A percentile compares a stretch with the other conserved stretches of the same genome.
phyloP scores from a whole-genome alignment of 768 basidiomycete genomes.

The Suillus luteus region DNA sequence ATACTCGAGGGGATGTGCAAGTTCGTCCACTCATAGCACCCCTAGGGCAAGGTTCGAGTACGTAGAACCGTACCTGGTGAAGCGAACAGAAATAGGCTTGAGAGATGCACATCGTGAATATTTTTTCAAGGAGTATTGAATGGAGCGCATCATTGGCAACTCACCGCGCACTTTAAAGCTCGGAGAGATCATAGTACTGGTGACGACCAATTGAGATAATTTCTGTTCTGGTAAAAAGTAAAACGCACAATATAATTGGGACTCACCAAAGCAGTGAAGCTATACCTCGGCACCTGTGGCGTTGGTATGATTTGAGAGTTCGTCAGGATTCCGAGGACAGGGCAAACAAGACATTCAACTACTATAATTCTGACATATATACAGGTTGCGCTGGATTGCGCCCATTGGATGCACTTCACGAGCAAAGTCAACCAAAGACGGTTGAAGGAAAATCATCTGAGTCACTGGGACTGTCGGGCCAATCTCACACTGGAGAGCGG shows the following conservation, averaged over 20 bases:
- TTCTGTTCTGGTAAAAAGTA: background rate
- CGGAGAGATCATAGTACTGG: too few species aligned
- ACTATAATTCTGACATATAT: background rate
- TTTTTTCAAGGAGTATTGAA: background rate
- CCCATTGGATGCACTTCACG: background rate
- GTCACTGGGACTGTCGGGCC: background rate
- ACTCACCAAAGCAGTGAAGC: background rate
- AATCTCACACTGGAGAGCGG: background rate
- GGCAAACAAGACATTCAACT: background rate
- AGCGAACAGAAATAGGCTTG: slow-evolving; percentile 11
- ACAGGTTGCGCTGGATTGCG: slow-evolving; percentile 1
- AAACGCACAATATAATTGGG: background rate
- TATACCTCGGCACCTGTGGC: background rate
- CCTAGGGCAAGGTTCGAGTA: slow-evolving; percentile 1
- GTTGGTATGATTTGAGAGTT: background rate
- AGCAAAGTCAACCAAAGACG: background rate
- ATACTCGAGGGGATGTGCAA: background rate
- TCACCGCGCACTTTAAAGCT: background rate
- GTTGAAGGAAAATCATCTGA: background rate
- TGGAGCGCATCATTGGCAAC: background rate
- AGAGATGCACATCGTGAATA: slow-evolving; percentile 5
- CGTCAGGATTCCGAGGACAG: background rate
- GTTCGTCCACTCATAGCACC: background rate
- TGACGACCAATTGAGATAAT: background rate
- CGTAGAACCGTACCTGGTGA: slow-evolving; percentile 10